Evolutionary conservation across 1,284 basidiomycete genomes (phyloP).

Genomic region (Trichosporon ovoides): DNA sequence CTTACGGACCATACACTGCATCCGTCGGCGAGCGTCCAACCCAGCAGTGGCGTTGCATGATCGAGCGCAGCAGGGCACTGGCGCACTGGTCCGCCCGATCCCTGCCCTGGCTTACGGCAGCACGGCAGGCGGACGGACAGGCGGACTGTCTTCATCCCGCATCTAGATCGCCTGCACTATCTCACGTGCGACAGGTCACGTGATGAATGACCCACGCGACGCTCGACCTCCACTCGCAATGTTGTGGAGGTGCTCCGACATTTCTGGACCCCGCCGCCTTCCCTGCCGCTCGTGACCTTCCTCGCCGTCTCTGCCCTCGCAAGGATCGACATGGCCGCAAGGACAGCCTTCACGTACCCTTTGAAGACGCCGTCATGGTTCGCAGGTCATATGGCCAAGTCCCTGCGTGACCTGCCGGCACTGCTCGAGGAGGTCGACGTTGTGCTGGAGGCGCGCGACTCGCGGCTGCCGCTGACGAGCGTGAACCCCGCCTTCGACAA

Average conservation of each 20-base stretch:
- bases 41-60: too few species aligned
- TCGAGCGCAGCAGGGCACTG: too few species aligned
- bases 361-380: constrained; percentile 79
- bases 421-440: constrained; percentile 77
- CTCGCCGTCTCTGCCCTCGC: background rate
- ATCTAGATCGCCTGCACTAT: too few species aligned
- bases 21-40: too few species aligned
- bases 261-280: background rate
- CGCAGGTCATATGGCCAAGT: constrained; percentile 93
- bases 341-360: constrained; percentile 48
- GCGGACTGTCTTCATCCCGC: too few species aligned
- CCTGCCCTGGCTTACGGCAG: too few species aligned
- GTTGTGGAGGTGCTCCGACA: constrained; percentile 2
- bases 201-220: background rate
- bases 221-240: background rate
- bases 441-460: constrained; percentile 90
- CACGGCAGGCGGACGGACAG: too few species aligned
- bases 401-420: constrained; percentile 68
- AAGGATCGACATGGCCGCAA: background rate
- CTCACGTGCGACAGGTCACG: background rate
- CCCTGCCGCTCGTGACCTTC: background rate
- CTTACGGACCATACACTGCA: too few species aligned
- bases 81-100: too few species aligned
- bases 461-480: constrained; percentile 84
- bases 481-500: constrained; percentile 86